These are phyloP conservation scores for Vicia faba DNA, from an alignment of 306 rosid species.

Conservation along the genomic window DNA sequence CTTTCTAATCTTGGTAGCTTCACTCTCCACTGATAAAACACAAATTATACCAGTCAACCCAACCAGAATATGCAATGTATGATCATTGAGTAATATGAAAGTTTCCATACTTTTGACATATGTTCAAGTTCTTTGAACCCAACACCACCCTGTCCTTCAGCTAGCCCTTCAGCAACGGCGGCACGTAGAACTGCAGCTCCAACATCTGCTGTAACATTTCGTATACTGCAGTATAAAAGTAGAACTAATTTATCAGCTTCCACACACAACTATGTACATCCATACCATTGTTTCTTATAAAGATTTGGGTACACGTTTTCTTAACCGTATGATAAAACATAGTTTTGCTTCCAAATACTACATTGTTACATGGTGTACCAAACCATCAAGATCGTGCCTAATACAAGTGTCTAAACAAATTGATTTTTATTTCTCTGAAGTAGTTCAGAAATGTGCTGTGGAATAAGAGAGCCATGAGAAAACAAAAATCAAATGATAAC, in stretches of 20 bases:
- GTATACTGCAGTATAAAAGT: constrained; percentile 59
- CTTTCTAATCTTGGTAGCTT: constrained; percentile 15
- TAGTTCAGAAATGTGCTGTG: not conserved
- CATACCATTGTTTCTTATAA: not conserved
- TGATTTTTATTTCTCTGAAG: constrained; percentile 12
- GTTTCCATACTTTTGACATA: constrained; percentile 75
- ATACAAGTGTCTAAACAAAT: not conserved
- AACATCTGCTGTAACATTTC: constrained; percentile 77
- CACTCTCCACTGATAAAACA: not conserved
- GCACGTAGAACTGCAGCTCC: constrained; percentile 88
- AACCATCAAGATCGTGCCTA: constrained; percentile 29
- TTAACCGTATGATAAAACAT: constrained; percentile 5
- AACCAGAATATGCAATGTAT: constrained; percentile 10
- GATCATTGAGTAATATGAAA: constrained; percentile 4
- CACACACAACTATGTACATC: constrained; percentile 13
- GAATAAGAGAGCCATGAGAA: not conserved
- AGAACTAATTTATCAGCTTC: constrained; percentile 13
- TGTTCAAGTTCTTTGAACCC: constrained; percentile 64
- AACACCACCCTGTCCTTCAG: constrained; percentile 76
- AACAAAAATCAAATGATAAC: constrained; percentile 12
- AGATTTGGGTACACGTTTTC: not conserved
- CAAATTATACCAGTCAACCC: constrained; percentile 1
- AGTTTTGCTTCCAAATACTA: not conserved
- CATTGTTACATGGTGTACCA: constrained; percentile 2
- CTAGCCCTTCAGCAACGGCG: constrained; percentile 76